Evolutionary conservation across 2,329 filamentous ascomycete species (phyloP).

Genomic region (Colletotrichum sojae): DNA sequence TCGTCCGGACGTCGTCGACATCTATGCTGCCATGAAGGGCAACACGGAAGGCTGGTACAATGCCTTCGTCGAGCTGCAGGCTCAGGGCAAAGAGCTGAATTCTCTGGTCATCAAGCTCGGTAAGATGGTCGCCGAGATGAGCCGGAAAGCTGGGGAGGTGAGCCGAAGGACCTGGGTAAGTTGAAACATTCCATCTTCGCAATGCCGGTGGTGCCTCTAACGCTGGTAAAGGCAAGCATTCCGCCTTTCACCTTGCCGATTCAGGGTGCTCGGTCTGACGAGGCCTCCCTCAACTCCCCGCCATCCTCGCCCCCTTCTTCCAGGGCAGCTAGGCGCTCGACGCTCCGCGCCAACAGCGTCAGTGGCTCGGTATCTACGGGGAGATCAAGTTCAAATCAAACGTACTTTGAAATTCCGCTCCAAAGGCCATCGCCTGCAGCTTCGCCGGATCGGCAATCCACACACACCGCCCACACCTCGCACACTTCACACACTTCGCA

Average conservation of each 20-base stretch:
- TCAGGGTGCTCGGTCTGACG: slow-evolving; percentile 41
- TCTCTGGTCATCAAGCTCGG: slow-evolving; percentile 79
- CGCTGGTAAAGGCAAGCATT: slow-evolving; percentile 36
- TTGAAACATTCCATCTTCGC: slow-evolving; percentile 27
- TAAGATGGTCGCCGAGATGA: slow-evolving; percentile 86
- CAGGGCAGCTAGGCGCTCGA: slow-evolving; percentile 36
- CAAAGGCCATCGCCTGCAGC: slow-evolving; percentile 28
- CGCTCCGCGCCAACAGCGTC: slow-evolving; percentile 36
- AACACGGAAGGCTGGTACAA: slow-evolving; percentile 93
- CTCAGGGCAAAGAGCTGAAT: slow-evolving; percentile 79
- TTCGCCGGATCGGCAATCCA: slow-evolving; percentile 31
- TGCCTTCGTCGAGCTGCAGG: slow-evolving; percentile 82
- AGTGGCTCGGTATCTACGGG: slow-evolving; percentile 37
- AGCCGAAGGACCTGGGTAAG: slow-evolving; percentile 83
- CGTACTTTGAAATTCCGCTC: slow-evolving; percentile 46
- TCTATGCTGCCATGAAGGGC: slow-evolving; percentile 91
- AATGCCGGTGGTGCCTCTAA: slow-evolving; percentile 1
- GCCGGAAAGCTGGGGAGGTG: slow-evolving; percentile 85
- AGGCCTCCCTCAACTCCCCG: slow-evolving; percentile 42
- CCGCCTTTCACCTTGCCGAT: slow-evolving; percentile 42
- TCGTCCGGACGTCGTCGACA: slow-evolving; percentile 75
- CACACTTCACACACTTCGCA: slow-evolving; percentile 20
- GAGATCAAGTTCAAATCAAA: slow-evolving; percentile 38
- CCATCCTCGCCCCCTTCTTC: slow-evolving; percentile 45
- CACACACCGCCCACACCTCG: slow-evolving; percentile 14